Evolutionary conservation across 1,139 yeast genomes (phyloP), one percentile per base, ranked within the genome.

Genomic region (Candida dubliniensis): DNA sequence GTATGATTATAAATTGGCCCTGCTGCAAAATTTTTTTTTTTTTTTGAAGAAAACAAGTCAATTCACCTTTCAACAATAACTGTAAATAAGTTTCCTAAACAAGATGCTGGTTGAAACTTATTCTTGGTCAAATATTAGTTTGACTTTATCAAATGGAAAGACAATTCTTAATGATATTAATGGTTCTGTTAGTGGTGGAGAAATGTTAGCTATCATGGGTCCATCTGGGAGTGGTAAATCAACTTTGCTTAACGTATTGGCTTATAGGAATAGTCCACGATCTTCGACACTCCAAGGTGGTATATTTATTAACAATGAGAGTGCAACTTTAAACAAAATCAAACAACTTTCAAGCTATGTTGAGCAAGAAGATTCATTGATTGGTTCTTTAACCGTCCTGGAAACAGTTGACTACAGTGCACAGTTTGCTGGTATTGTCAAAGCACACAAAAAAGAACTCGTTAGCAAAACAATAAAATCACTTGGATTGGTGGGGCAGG

Each of bases 111-210:
- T 39, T 3, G 27, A 40, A 32, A 18, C 35, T 9, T 40, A 36
- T 31, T 37, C 37, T 25, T 45, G 48, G 48, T 36, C 44, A 12
- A 42, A 45, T 31, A 43, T 45, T 15, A 36, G 38, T 13, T 33
- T 45, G 13, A 43, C 41, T 10, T 33, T 45, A 27, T 34, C 90
- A 89, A 18, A 79, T 82, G 42, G 71, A 83, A 72, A 47, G 27
- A 26, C 31, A 5, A 36, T 51, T 24, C 36, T 52, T 11, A 57
- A 61, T 38, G 41, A 54, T 31, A 54, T 60, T 25, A 57, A 56
- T 12, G 66, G 66, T 6, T 45, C 53, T 41, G 60, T 62, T 24
- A 46, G 47, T 33, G 55, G 60, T 2, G 67, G 67, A 4, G 61
- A 59, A 41, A 50, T 63, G 33, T 57, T 63, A 43, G 61, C 60